Conservation (phyloP, 768 basidiomycete species). For the Rhodosporidiobolus odoratus region DNA sequence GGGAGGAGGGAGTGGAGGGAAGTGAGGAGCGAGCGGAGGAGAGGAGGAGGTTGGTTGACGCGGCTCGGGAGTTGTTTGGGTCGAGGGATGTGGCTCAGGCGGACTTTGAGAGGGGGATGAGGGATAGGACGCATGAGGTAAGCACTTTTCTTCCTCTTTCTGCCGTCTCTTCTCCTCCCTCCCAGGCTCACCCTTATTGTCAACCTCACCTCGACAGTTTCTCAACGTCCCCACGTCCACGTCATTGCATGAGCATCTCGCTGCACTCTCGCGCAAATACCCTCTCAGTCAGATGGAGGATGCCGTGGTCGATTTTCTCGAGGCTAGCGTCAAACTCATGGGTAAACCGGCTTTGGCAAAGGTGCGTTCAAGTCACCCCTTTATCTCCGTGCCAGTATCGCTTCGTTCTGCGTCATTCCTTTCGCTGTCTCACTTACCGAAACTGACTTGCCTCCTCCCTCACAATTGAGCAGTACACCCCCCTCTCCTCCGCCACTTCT, state of each 20-base stretch:
- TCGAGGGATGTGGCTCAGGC: conserved; percentile 53
- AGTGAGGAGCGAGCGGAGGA: conserved; percentile 20
- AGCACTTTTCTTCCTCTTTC: not conserved
- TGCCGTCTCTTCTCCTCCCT: not conserved
- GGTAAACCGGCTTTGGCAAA: conserved; percentile 32
- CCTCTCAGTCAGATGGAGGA: conserved; percentile 34
- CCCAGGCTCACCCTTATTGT: not conserved
- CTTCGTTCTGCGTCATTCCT: too few species aligned
- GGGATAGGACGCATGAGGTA: conserved; percentile 63
- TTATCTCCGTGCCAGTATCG: not conserved
- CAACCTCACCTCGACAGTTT: conserved; percentile 11
- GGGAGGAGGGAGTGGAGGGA: conserved; percentile 11
- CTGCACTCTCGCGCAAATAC: conserved; percentile 23
- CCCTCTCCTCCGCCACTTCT: not conserved
- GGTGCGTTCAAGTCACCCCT: conserved; percentile 6
- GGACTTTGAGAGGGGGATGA: conserved; percentile 72
- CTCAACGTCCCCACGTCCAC: conserved; percentile 27
- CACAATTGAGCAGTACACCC: not conserved
- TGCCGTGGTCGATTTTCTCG: conserved; percentile 33
- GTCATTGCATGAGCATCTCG: conserved; percentile 27
- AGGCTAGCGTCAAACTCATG: conserved; percentile 5
- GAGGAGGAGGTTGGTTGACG: conserved; percentile 19
- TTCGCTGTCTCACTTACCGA: not conserved
- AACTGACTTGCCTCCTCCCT: not conserved
- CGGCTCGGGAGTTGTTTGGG: conserved; percentile 27